A percentile compares a stretch with the other conserved stretches of the same genome.
Evolutionary conservation across 768 basidiomycete species (phyloP).

Genomic region (Fomitopsis serialis): DNA sequence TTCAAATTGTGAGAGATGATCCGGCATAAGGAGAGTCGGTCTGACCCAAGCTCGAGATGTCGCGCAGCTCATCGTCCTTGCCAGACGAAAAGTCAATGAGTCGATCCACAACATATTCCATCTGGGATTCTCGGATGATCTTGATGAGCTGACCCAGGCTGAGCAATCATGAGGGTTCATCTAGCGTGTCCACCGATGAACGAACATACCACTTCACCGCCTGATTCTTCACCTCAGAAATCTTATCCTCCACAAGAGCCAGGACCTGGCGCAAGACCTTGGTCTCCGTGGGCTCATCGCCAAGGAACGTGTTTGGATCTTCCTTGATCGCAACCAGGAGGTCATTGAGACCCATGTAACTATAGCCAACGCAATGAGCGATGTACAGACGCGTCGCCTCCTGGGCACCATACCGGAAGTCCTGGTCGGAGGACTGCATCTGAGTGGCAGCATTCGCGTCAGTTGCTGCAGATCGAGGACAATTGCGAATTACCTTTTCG

Average conservation of each 20-base stretch:
- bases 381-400: slow-evolving; percentile 11
- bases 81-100: slow-evolving; percentile 82
- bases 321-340: slow-evolving; percentile 83
- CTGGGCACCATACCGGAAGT: slow-evolving; percentile 58
- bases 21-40: background rate
- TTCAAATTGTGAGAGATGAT: background rate
- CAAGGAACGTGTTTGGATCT: slow-evolving; percentile 67
- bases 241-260: slow-evolving; percentile 85
- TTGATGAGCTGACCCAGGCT: slow-evolving; percentile 90
- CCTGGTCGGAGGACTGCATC: slow-evolving; percentile 91
- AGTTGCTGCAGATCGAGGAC: background rate
- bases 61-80: slow-evolving; percentile 88
- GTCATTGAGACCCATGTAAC: slow-evolving; percentile 97
- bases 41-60: slow-evolving; percentile 88
- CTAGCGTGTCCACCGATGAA: background rate
- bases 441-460: slow-evolving; percentile 22
- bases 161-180: background rate
- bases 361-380: slow-evolving; percentile 26
- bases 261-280: slow-evolving; percentile 83
- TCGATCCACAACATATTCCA: slow-evolving; percentile 85
- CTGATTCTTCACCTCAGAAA: slow-evolving; percentile 97
- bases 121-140: slow-evolving; percentile 75
- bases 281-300: slow-evolving; percentile 83
- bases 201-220: slow-evolving; percentile 86
- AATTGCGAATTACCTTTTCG: slow-evolving; percentile 59